These are phyloP conservation scores for Leptographium wingfieldii DNA, from an alignment of 2,329 filamentous ascomycete genomes.

Conservation along the genomic window DNA sequence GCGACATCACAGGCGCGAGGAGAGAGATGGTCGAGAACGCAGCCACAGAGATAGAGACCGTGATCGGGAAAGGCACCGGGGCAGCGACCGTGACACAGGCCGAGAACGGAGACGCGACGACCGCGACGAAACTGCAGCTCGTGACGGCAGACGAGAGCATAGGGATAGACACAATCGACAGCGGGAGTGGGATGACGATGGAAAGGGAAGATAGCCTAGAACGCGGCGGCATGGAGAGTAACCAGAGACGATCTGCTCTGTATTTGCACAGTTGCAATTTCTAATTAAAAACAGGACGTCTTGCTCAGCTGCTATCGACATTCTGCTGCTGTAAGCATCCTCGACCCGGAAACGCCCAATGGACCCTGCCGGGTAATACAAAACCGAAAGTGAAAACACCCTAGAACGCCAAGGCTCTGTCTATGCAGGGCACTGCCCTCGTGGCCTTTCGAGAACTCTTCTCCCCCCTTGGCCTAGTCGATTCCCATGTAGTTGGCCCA, in stretches of 20 bases:
- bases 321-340: neutral
- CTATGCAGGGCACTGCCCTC: neutral
- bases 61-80: neutral
- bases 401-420: neutral
- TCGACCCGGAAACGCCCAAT: neutral
- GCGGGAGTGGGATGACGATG: neutral
- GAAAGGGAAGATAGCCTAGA: neutral
- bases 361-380: neutral
- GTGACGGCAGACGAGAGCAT: neutral
- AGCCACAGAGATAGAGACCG: conserved; percentile 9
- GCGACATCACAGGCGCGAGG: neutral
- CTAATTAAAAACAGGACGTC: neutral
- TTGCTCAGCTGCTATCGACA: neutral
- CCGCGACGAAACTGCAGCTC: neutral
- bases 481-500: conserved; percentile 63
- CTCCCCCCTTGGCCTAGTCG: neutral
- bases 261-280: neutral
- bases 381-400: neutral
- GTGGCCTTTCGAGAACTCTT: neutral
- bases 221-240: neutral
- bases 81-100: neutral
- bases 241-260: neutral
- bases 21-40: conserved; percentile 3
- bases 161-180: neutral
- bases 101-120: neutral